These are phyloP conservation scores for Saccharomyces hybrid DNA, from an alignment of 1,139 yeast genomes.

Conservation along the genomic window DNA sequence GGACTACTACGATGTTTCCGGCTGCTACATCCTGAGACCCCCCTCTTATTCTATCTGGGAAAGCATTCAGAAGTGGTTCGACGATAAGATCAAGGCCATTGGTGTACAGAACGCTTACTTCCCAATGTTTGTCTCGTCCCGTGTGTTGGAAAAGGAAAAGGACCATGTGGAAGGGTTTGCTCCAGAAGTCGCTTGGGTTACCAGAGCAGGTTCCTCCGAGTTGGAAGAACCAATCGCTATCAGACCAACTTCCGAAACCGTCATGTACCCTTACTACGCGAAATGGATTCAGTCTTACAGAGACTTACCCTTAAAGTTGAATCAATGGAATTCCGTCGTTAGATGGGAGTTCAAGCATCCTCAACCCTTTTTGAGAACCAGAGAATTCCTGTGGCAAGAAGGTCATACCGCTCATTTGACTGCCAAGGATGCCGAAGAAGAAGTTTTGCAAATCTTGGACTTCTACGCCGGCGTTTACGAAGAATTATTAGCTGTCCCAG, in stretches of 20 bases:
- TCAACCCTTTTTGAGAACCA: conserved; percentile 96
- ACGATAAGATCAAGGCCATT: conserved; percentile 66
- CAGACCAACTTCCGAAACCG: conserved; percentile 98
- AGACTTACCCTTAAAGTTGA: conserved; percentile 89
- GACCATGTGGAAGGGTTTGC: conserved; percentile 99
- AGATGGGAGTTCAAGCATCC: conserved; percentile 99
- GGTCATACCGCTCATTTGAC: conserved; percentile 97
- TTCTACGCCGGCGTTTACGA: conserved; percentile 79
- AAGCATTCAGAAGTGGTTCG: conserved; percentile 81
- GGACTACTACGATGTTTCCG: conserved; percentile 97
- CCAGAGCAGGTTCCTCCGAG: conserved; percentile 88
- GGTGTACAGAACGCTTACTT: conserved; percentile 95
- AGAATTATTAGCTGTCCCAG: conserved; percentile 95
- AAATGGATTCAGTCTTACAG: conserved; percentile 99
- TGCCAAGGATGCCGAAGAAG: conserved; percentile 66
- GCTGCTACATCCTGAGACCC: conserved; percentile 97
- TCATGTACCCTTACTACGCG: conserved; percentile 98
- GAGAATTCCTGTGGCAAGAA: conserved; percentile 99
- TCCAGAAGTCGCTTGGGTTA: conserved; percentile 99
- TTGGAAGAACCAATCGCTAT: conserved; percentile 98
- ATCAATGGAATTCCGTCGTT: conserved; percentile 99
- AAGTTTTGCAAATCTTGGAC: conserved; percentile 81
- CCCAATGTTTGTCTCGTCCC: conserved; percentile 96
- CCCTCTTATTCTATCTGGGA: conserved; percentile 95
- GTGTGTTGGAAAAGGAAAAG: conserved; percentile 92